These are phyloP conservation scores for Piper longum DNA, from an alignment of 164 flowering plant genomes.

Conservation along the genomic window DNA sequence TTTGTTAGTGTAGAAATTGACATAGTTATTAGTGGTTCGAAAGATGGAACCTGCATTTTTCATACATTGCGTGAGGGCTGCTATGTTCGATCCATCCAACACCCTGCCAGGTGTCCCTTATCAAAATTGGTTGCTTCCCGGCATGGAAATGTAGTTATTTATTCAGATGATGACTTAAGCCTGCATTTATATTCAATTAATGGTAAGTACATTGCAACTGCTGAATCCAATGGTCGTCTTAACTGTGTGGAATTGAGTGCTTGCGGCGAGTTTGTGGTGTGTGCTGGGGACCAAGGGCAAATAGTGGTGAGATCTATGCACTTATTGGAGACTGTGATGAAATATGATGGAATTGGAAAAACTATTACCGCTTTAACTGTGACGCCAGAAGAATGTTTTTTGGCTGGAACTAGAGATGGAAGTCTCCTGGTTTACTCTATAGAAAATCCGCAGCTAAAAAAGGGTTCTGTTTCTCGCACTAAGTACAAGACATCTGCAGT, in stretches of 20 bases:
- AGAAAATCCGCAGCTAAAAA: constrained; percentile 75
- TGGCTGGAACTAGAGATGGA: constrained; percentile 96
- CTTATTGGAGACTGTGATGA: constrained; percentile 63
- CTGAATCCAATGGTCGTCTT: constrained; percentile 87
- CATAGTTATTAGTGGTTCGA: constrained; percentile 90
- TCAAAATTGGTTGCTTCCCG: constrained; percentile 80
- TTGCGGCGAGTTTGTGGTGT: constrained; percentile 84
- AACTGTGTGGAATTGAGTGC: constrained; percentile 71
- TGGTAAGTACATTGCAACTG: constrained; percentile 72
- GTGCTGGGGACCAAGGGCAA: constrained; percentile 97
- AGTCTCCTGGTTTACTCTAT: constrained; percentile 85
- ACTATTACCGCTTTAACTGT: constrained; percentile 74
- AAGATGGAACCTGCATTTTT: constrained; percentile 92
- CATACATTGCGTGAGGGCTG: constrained; percentile 82
- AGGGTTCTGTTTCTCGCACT: constrained; percentile 24
- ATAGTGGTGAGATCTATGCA: constrained; percentile 80
- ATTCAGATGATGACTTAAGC: constrained; percentile 82
- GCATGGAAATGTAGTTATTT: constrained; percentile 67
- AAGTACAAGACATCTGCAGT: constrained; percentile 35
- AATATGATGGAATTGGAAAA: constrained; percentile 73
- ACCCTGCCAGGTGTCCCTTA: constrained; percentile 71
- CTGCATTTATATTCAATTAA: constrained; percentile 76
- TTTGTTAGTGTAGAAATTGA: constrained; percentile 81
- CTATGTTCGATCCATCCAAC: constrained; percentile 72
- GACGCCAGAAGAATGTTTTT: constrained; percentile 87